A percentile compares a stretch with the other conserved stretches of the same genome.
Conservation (phyloP, 2,329 filamentous ascomycete genomes). For the Gyromitra esculenta region DNA sequence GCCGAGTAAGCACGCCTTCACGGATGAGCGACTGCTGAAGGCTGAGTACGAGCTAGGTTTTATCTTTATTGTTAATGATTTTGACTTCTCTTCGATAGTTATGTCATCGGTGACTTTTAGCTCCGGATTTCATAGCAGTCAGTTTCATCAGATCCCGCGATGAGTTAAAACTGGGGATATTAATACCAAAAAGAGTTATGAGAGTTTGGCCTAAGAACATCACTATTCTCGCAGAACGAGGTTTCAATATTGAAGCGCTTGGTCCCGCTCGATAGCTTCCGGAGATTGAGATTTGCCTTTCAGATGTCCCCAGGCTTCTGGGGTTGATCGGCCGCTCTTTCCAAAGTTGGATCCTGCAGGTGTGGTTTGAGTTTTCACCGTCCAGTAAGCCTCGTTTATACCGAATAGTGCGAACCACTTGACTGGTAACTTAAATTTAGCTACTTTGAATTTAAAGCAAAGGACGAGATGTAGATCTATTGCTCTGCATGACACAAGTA, state of each 20-base stretch:
- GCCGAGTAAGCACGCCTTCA: constrained; percentile 49
- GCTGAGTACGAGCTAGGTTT: constrained; percentile 37
- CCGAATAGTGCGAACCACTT: constrained; percentile 43
- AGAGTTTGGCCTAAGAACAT: constrained; percentile 47
- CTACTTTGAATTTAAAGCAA: not conserved
- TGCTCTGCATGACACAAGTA: not conserved
- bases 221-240: constrained; percentile 47
- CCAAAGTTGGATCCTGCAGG: constrained; percentile 51
- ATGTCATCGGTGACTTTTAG: constrained; percentile 51
- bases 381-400: constrained; percentile 43
- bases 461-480: not conserved
- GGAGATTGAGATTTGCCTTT: not conserved
- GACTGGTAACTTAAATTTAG: constrained; percentile 9
- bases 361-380: constrained; percentile 40
- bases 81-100: constrained; percentile 23
- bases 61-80: constrained; percentile 22
- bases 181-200: constrained; percentile 45
- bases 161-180: not conserved
- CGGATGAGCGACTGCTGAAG: constrained; percentile 37
- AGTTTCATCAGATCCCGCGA: not conserved
- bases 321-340: constrained; percentile 18
- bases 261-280: constrained; percentile 22
- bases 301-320: not conserved
- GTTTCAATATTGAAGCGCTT: constrained; percentile 8
- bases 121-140: not conserved